Conservation (phyloP, 2,329 filamentous ascomycete species). For the Chalara sp. region DNA sequence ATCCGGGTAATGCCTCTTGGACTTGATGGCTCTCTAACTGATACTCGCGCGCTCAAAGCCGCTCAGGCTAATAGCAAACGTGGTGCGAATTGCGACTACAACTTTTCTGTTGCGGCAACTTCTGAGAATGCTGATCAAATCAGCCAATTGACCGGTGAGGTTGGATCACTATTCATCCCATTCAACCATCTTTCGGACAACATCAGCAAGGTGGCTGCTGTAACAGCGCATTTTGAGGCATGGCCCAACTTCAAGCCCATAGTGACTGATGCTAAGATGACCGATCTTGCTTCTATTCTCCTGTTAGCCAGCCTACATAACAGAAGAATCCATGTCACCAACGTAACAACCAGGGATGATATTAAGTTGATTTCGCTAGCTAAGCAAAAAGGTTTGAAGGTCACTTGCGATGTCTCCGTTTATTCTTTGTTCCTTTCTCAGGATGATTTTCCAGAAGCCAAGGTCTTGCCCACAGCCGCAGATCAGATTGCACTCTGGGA, state of each 20-base stretch:
- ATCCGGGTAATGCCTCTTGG: conserved; percentile 72
- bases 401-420: conserved; percentile 77
- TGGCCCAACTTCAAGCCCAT: conserved; percentile 77
- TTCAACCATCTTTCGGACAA: conserved; percentile 75
- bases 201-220: conserved; percentile 75
- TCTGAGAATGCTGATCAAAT: conserved; percentile 70
- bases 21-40: conserved; percentile 64
- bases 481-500: conserved; percentile 73
- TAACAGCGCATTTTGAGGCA: conserved; percentile 70
- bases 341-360: conserved; percentile 74
- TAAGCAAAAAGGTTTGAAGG: conserved; percentile 75
- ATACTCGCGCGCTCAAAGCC: conserved; percentile 62
- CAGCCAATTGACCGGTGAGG: conserved; percentile 63
- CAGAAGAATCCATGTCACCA: conserved; percentile 73
- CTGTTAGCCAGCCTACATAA: conserved; percentile 72
- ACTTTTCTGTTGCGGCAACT: conserved; percentile 70
- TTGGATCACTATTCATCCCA: conserved; percentile 75
- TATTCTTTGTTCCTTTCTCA: conserved; percentile 71
- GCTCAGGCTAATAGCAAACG: conserved; percentile 65
- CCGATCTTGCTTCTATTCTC: conserved; percentile 73
- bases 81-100: conserved; percentile 69
- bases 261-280: conserved; percentile 73
- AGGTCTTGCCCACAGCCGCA: conserved; percentile 56
- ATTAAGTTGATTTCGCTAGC: conserved; percentile 70
- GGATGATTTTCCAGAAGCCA: conserved; percentile 61